Conservation (phyloP, 202 grass and related monocot genomes). For the Carex arenaria region DNA sequence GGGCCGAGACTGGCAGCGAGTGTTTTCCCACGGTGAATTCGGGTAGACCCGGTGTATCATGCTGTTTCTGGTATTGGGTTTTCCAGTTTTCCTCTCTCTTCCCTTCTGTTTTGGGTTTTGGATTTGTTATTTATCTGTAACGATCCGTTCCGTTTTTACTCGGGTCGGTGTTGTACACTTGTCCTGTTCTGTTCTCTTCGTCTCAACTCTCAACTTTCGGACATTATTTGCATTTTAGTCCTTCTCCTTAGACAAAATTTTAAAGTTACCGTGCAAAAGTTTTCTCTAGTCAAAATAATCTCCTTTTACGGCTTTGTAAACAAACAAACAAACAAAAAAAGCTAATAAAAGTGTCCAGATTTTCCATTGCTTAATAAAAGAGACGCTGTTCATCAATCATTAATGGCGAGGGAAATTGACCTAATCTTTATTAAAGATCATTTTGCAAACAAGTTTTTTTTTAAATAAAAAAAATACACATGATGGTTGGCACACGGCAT, state of each 20-base stretch:
- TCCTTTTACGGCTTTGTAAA: neutral
- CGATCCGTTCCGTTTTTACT: neutral
- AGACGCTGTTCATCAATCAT: neutral
- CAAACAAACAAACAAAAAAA: neutral
- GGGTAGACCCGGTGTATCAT: neutral
- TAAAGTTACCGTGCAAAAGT: neutral
- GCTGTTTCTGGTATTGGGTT: neutral
- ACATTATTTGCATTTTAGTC: neutral
- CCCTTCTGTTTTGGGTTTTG: too few species aligned
- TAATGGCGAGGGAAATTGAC: too few species aligned
- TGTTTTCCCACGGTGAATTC: neutral
- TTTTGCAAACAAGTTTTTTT: neutral
- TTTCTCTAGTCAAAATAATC: neutral
- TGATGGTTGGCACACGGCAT: neutral
- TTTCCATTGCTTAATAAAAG: neutral
- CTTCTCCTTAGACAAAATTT: neutral
- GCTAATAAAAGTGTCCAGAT: neutral
- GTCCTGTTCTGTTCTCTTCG: neutral
- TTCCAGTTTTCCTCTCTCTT: too few species aligned
- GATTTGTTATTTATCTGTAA: neutral
- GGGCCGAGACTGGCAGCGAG: constrained; percentile 7
- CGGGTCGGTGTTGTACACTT: neutral
- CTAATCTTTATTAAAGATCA: too few species aligned
- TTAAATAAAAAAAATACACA: neutral
- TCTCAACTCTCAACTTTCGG: neutral